Conservation (phyloP, 768 basidiomycete species). For the Hysterangium stoloniferum region DNA sequence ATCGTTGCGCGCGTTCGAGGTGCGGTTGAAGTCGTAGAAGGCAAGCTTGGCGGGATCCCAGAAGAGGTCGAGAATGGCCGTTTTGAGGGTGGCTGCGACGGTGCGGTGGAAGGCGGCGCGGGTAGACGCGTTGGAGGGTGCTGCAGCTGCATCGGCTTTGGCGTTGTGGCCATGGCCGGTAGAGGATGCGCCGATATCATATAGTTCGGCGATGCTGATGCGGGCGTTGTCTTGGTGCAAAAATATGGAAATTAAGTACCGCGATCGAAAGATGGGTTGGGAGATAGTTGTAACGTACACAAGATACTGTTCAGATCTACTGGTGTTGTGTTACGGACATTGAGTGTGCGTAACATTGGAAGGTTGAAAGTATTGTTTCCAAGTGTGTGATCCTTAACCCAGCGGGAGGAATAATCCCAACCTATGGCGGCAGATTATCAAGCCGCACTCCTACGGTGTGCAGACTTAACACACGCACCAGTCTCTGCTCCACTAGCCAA, state of each 20-base stretch:
- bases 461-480: slow-evolving; percentile 36
- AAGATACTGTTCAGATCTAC: slow-evolving; percentile 82
- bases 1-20: slow-evolving; percentile 50
- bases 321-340: slow-evolving; percentile 61
- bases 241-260: not conserved
- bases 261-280: not conserved
- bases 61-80: slow-evolving; percentile 74
- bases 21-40: slow-evolving; percentile 87
- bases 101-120: slow-evolving; percentile 40
- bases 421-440: slow-evolving; percentile 26
- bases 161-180: not conserved
- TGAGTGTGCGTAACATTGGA: slow-evolving; percentile 59
- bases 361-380: slow-evolving; percentile 35
- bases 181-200: slow-evolving; percentile 21
- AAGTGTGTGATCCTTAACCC: slow-evolving; percentile 33
- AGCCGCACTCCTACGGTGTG: too few relatives aligned
- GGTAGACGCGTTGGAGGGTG: not conserved
- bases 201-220: slow-evolving; percentile 51
- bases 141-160: not conserved
- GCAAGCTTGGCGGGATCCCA: slow-evolving; percentile 81
- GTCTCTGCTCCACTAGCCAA: slow-evolving; percentile 85
- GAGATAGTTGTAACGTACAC: slow-evolving; percentile 43
- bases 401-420: slow-evolving; percentile 37
- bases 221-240: slow-evolving; percentile 52
- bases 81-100: slow-evolving; percentile 49